phyloP scores from a whole-genome alignment of 148 eudicot species.

The Cornus controversa region DNA sequence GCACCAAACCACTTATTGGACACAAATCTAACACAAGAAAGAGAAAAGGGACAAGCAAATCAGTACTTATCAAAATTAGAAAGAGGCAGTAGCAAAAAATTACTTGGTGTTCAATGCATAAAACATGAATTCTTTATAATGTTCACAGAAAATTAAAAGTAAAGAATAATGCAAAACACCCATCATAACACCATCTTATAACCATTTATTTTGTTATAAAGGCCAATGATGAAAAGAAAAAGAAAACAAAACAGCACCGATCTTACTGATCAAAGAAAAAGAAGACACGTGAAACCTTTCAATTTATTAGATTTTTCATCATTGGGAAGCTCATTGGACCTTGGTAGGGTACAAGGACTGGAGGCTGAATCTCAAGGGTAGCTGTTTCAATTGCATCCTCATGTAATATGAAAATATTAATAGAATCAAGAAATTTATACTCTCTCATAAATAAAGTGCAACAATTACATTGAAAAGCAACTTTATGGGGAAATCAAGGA shows the following conservation, averaged over 20 bases:
- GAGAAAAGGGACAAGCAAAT: conserved; percentile 8
- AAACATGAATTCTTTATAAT: not conserved
- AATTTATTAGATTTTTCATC: too few species aligned
- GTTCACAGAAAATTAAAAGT: not conserved
- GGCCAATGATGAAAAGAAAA: not conserved
- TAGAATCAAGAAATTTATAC: not conserved
- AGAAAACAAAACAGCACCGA: too few species aligned
- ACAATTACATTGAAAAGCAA: too few species aligned
- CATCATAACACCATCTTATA: not conserved
- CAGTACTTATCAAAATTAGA: not conserved
- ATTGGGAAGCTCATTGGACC: not conserved
- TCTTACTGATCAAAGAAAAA: too few species aligned
- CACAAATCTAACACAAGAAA: conserved; percentile 47
- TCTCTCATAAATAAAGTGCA: not conserved
- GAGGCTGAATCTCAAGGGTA: not conserved
- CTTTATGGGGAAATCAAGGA: too few species aligned
- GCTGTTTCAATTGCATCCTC: not conserved
- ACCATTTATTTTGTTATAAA: not conserved
- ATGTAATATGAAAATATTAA: not conserved
- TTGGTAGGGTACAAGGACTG: not conserved
- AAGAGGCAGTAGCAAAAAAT: not conserved
- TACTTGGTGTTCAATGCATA: not conserved
- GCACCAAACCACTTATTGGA: conserved; percentile 93
- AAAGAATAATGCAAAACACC: not conserved
- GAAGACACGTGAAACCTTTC: too few species aligned